A percentile compares a stretch with the other conserved stretches of the same genome.
These are phyloP conservation scores for Sphaerostilbella broomeana DNA, from an alignment of 2,329 filamentous ascomycete species.

Conservation along the genomic window DNA sequence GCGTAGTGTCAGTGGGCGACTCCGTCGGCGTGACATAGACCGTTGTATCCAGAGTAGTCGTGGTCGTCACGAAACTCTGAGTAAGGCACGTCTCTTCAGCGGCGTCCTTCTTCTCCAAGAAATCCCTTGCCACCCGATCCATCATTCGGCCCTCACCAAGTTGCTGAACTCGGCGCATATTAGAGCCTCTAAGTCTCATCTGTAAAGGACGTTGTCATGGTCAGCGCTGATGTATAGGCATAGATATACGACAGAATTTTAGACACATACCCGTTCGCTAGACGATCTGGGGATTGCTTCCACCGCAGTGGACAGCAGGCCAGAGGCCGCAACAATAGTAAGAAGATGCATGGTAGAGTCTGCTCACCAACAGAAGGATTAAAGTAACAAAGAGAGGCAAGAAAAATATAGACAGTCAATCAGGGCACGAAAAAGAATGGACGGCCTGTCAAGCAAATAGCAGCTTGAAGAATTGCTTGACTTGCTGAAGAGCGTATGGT, in stretches of 20 bases:
- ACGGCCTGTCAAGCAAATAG: constrained; percentile 10
- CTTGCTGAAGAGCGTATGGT: not conserved
- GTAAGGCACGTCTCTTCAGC: not conserved
- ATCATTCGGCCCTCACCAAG: not conserved
- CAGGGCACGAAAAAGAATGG: constrained; percentile 6
- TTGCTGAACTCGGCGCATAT: too few relatives aligned
- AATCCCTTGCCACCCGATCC: not conserved
- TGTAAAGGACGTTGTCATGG: not conserved
- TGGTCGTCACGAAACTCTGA: not conserved
- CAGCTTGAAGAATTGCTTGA: not conserved
- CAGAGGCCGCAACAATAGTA: constrained; percentile 20
- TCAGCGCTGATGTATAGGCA: too few relatives aligned
- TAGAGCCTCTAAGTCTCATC: too few relatives aligned
- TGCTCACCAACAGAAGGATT: not conserved
- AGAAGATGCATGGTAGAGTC: constrained; percentile 21
- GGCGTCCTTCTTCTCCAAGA: constrained; percentile 2
- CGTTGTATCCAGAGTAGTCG: constrained; percentile 28
- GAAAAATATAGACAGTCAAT: constrained; percentile 7
- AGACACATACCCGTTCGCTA: constrained; percentile 12
- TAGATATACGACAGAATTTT: not conserved
- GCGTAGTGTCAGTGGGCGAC: not conserved
- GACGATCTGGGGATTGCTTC: constrained; percentile 21
- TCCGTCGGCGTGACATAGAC: constrained; percentile 25
- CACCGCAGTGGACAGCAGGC: constrained; percentile 21
- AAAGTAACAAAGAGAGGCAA: constrained; percentile 3